A percentile compares a stretch with the other conserved stretches of the same genome.
phyloP scores from a whole-genome alignment of 768 basidiomycete species.

The Paxillus rubicundulus region DNA sequence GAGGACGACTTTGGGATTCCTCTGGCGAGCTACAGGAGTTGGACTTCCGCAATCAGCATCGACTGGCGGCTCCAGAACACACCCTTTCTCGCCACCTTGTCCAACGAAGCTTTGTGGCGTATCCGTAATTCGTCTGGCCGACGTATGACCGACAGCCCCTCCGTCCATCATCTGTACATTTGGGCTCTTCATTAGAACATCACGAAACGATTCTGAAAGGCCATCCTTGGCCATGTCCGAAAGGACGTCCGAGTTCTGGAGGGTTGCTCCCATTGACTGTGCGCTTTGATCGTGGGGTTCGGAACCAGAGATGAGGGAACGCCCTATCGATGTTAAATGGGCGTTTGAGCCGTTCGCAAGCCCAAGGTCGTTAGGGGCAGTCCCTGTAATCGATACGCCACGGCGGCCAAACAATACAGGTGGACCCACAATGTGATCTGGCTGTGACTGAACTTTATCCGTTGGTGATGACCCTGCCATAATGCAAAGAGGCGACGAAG shows the following conservation, averaged over 20 bases:
- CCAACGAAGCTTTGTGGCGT: not conserved
- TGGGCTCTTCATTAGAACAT: not conserved
- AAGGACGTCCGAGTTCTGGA: not conserved
- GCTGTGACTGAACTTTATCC: not conserved
- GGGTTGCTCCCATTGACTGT: not conserved
- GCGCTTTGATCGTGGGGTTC: not conserved
- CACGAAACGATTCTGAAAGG: not conserved
- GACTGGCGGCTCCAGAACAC: not conserved
- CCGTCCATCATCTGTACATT: not conserved
- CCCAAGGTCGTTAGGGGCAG: not conserved
- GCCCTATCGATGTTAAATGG: not conserved
- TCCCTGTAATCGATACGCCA: not conserved
- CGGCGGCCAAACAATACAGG: not conserved
- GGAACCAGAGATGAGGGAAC: not conserved
- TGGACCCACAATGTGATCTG: slow-evolving; percentile 3
- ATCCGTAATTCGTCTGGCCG: not conserved
- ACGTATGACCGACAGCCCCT: too few relatives aligned
- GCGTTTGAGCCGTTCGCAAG: not conserved
- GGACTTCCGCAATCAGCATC: not conserved
- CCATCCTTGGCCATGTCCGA: not conserved
- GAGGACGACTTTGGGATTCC: not conserved
- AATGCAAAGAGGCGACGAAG: slow-evolving; percentile 18
- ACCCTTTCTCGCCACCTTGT: not conserved
- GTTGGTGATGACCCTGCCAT: not conserved
- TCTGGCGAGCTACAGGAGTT: not conserved